Evolutionary conservation across 78 protist genomes (phyloP), one percentile per base, ranked within the genome.

Genomic region (Capsaspora owczarzaki): DNA sequence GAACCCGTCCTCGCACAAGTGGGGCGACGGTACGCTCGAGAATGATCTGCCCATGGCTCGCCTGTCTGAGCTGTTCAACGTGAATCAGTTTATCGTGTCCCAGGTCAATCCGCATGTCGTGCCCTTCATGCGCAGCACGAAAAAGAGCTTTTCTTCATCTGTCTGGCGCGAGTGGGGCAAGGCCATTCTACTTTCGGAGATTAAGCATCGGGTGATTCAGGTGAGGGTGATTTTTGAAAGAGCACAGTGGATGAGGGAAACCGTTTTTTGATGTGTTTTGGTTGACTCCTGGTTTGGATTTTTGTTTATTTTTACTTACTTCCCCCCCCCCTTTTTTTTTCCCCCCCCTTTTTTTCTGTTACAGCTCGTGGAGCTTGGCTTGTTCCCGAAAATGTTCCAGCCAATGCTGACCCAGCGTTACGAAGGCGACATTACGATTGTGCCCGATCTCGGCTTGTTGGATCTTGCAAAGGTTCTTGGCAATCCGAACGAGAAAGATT

Each of bases 41-140:
- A 29, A 68, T 16, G 96, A 91, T 78, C 83, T 93, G 41, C 96
- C 96, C n/a, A 87, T 38, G 85, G 27, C 41, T 77, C 68, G 92
- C 20, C 83, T 93, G 74, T 5, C 84, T 0, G 92, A 90, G 63
- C 71, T 89, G 31, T 93, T 91, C 85, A 91, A 93, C 77, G 88
- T 93, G 69, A 88, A 90, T 77, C 85, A 83, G 72, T 80, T 86
- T 61, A 84, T 90, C 8, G 93, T 90, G 40, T 86, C 89, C 19
- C 93, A 90, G 68, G 85, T 76, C 63, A 85, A 85, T 20, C 89
- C 88, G 27, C 86, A 85, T 74, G 84, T 89, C 33, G 74, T 85
- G 23, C 89, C 89, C 0, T 81, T 89, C 78, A 69, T 49, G 63
- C n/a, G 10, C 69, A 2, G 8, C 38, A 75, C 38, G 37, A 23